These are phyloP conservation scores for Paramecium sexaurelia DNA, from an alignment of 73 alveolate species.

Conservation along the genomic window DNA sequence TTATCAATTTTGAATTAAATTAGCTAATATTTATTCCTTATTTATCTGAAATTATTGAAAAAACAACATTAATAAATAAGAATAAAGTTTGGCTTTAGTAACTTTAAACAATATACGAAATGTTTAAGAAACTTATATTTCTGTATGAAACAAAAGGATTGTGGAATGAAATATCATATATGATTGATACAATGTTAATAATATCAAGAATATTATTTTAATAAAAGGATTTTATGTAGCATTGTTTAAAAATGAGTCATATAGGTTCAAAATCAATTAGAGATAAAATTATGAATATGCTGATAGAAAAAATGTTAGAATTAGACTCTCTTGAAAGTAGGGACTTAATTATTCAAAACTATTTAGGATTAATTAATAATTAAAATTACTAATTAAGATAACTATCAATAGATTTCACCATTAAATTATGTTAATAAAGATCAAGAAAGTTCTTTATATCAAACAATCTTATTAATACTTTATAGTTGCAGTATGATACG, in stretches of 20 bases:
- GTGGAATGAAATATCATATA: background rate
- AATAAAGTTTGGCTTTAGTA: background rate
- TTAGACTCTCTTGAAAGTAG: background rate
- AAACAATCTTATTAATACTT: background rate
- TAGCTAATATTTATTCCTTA: constrained; percentile 12
- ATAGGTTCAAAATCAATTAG: background rate
- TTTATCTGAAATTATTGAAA: constrained; percentile 1
- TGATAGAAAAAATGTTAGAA: background rate
- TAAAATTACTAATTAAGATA: background rate
- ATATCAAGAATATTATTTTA: background rate
- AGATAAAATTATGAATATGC: background rate
- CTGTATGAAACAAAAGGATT: constrained; percentile 7
- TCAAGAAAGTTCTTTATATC: constrained; percentile 46
- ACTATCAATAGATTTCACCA: background rate
- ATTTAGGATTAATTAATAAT: background rate
- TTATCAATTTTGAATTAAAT: constrained; percentile 6
- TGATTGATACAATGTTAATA: background rate
- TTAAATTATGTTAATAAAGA: background rate
- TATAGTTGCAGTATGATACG: background rate
- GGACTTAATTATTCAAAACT: background rate
- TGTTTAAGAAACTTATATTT: background rate
- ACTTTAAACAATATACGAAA: background rate
- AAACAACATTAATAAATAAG: background rate
- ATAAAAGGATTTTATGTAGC: background rate
- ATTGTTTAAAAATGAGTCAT: background rate